Conservation (phyloP, 257 asterid species). For the Leonotis leonurus region DNA sequence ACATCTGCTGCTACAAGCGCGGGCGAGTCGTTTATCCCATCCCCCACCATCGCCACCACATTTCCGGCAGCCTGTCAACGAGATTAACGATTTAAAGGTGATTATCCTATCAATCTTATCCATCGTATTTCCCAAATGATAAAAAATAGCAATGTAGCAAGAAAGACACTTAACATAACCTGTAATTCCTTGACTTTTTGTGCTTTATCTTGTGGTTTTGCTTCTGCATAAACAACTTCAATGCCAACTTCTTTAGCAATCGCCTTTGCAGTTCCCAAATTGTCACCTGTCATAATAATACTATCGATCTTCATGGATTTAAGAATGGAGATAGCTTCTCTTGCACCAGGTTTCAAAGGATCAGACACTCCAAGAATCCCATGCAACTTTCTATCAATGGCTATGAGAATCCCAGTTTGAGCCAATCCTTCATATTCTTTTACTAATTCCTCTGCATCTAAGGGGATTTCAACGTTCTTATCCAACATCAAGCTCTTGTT, state of each 20-base stretch:
- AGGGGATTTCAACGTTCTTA: conserved; percentile 34
- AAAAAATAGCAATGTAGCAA: background rate
- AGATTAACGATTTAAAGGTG: no score
- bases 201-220: conserved; percentile 70
- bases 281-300: conserved; percentile 72
- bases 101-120: no score
- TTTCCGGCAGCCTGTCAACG: conserved; percentile 51
- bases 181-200: conserved; percentile 71
- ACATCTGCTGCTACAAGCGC: conserved; percentile 85
- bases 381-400: conserved; percentile 46
- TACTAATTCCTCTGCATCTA: conserved; percentile 54
- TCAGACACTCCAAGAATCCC: conserved; percentile 68
- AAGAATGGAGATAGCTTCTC: conserved; percentile 52
- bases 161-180: conserved; percentile 27
- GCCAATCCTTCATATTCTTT: conserved; percentile 52
- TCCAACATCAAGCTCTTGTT: conserved; percentile 60
- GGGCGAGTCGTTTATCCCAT: conserved; percentile 84
- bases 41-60: conserved; percentile 87
- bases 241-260: conserved; percentile 74
- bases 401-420: conserved; percentile 69
- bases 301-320: conserved; percentile 55
- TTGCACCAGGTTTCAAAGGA: conserved; percentile 70
- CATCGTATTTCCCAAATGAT: no score
- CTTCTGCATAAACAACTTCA: conserved; percentile 56
- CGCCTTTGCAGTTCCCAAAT: conserved; percentile 76